Evolutionary conservation across 2,329 filamentous ascomycete genomes (phyloP), one percentile per base, ranked within the genome.

Genomic region (Colletotrichum lini): DNA sequence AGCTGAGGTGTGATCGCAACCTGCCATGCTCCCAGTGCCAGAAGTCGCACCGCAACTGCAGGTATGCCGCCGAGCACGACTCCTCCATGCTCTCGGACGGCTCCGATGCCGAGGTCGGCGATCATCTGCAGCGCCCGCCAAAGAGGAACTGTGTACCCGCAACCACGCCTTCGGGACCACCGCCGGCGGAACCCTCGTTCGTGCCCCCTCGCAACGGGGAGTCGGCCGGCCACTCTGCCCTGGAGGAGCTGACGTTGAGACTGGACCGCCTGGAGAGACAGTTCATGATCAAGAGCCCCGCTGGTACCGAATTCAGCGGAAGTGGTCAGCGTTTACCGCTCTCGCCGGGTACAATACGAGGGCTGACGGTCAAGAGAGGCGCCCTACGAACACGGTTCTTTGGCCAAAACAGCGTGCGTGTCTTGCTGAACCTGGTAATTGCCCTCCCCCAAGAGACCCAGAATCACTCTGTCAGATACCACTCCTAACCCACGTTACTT

Each of bases 11-110:
- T 78, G 87, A 90, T 77, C 84, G 88, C 54, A 81, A 84, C n/a
- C 81, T 83, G 53, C 87, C 87, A 4, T 90, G 88, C 75, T 86
- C 86, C 7, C 88, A 90, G 76, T 90, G 88, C 76, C 86, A 87
- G 61, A 89, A 88, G 77, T 87, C 87, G n/a, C 84, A 83, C 73
- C 86, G 87, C 45, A 76, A 79, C 49, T 90, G 88, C 79, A 86
- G 82, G 74, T 90, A 89, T 74, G 81, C 86, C 30, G 82, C 85
- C 23, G 85, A 87, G 67, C 83, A 86, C 42, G 85, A 86, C 65
- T 81, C 80, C 10, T 81, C 81, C 44, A 84, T 83, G 74, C 76
- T 84, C 15, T 88, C 87, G 4, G 87, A 88, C 60, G 83, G 77
- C n/a, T 87, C 85, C 26, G 86, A 87, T 58, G 77, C 72, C 52